A percentile compares a stretch with the other conserved stretches of the same genome.
phyloP scores from a whole-genome alignment of 306 rosid species.

The Mucuna pruriens region DNA sequence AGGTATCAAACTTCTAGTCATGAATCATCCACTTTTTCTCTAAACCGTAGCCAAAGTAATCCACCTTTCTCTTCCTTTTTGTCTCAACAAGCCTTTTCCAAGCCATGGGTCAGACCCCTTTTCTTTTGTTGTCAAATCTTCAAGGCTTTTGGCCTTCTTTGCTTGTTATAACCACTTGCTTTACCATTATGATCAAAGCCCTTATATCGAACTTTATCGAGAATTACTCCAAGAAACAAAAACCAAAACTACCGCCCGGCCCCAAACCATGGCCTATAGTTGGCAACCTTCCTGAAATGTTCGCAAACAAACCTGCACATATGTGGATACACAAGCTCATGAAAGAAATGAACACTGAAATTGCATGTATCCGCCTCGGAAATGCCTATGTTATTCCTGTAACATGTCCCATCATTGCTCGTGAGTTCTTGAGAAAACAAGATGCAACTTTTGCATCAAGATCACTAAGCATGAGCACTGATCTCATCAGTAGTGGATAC shows the following conservation, averaged over 20 bases:
- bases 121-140: not conserved
- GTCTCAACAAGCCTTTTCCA: not conserved
- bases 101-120: not conserved
- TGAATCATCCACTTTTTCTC: not conserved
- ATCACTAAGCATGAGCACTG: conserved; percentile 27
- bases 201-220: not conserved
- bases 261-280: conserved; percentile 58
- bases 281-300: conserved; percentile 50
- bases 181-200: not conserved
- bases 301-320: conserved; percentile 28
- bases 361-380: conserved; percentile 57
- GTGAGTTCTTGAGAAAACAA: conserved; percentile 48
- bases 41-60: not conserved
- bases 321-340: conserved; percentile 50
- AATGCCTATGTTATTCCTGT: conserved; percentile 50
- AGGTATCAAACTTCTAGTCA: not conserved
- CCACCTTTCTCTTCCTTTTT: not conserved
- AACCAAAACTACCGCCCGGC: conserved; percentile 35
- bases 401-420: conserved; percentile 30
- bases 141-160: not conserved
- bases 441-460: conserved; percentile 54
- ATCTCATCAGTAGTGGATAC: conserved; percentile 27
- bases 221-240: not conserved
- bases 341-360: conserved; percentile 46
- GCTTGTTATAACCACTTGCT: not conserved